A percentile compares a stretch with the other conserved stretches of the same genome.
These are phyloP conservation scores for Tagetes patula DNA, from an alignment of 129 eudicot genomes.

Conservation along the genomic window DNA sequence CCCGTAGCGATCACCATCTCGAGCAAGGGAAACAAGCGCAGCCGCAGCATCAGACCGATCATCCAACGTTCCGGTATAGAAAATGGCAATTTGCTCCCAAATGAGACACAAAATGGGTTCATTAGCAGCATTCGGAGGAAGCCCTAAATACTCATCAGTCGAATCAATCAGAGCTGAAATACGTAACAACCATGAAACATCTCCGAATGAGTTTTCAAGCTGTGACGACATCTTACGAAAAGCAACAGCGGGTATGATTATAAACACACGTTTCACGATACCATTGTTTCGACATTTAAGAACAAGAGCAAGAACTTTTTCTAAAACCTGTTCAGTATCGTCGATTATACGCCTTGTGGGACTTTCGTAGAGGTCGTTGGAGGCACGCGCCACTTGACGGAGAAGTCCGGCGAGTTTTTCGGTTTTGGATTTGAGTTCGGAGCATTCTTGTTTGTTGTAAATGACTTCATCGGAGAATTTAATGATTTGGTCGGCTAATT, in stretches of 20 bases:
- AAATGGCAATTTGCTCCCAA: conserved; percentile 45
- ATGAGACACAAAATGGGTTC: conserved; percentile 46
- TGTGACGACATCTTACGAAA: conserved; percentile 42
- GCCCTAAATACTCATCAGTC: conserved; percentile 40
- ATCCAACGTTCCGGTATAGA: conserved; percentile 37
- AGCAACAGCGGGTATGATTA: conserved; percentile 38
- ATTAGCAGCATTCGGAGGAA: conserved; percentile 48
- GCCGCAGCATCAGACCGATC: conserved; percentile 50
- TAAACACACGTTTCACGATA: conserved; percentile 38
- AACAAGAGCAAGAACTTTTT: conserved; percentile 33
- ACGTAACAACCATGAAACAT: conserved; percentile 44
- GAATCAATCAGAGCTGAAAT: conserved; percentile 39
- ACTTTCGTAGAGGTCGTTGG: conserved; percentile 48
- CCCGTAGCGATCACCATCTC: conserved; percentile 47
- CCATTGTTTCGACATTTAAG: conserved; percentile 44
- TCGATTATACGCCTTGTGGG: conserved; percentile 48
- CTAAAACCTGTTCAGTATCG: conserved; percentile 46
- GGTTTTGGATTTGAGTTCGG: conserved; percentile 48
- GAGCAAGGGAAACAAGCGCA: conserved; percentile 43
- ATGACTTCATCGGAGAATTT: conserved; percentile 38
- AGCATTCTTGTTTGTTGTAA: conserved; percentile 41
- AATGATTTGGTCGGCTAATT: conserved; percentile 19
- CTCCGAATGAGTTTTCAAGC: conserved; percentile 47
- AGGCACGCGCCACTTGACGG: conserved; percentile 54
- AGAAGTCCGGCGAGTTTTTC: conserved; percentile 45